Evolutionary conservation across 108 stramenopile genomes (phyloP).

Genomic region (Mayamaea pseudoterrestris): DNA sequence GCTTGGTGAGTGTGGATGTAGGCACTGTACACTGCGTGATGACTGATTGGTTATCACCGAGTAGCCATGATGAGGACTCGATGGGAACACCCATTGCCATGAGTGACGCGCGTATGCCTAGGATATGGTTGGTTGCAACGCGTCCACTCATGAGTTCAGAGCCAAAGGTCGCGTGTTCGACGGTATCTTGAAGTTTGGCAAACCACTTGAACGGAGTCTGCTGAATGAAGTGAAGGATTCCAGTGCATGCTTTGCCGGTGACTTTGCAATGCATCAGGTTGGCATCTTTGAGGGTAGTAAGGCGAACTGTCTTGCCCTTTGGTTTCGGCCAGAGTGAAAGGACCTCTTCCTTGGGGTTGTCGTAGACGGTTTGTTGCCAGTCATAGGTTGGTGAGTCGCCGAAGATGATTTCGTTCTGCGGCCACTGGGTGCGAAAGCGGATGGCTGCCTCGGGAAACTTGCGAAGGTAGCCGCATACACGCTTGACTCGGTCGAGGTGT

Average conservation of each 20-base stretch:
- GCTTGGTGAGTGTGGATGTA: slow-evolving; percentile 2
- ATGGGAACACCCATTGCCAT: slow-evolving; percentile 27
- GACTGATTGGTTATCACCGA: slow-evolving; percentile 17
- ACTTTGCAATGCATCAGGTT: slow-evolving; percentile 1
- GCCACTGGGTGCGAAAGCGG: neutral
- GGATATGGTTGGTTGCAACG: slow-evolving; percentile 15
- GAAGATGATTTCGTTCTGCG: no score
- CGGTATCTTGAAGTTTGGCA: slow-evolving; percentile 19
- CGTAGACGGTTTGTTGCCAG: slow-evolving; percentile 1
- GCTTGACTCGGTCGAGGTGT: slow-evolving; percentile 16
- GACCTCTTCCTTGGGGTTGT: slow-evolving; percentile 1
- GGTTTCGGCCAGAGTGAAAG: no score
- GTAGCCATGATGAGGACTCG: slow-evolving; percentile 9
- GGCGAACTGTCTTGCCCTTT: no score
- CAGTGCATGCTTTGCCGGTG: slow-evolving; percentile 14
- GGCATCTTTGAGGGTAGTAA: no score
- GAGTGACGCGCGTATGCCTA: slow-evolving; percentile 19
- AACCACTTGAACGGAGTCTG: slow-evolving; percentile 19
- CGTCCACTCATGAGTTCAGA: slow-evolving; percentile 7
- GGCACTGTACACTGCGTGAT: slow-evolving; percentile 1
- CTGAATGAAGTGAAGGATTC: slow-evolving; percentile 18
- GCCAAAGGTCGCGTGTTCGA: slow-evolving; percentile 30
- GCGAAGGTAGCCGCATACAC: slow-evolving; percentile 15
- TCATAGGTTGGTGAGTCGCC: neutral
- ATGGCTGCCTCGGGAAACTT: slow-evolving; percentile 6